Base-by-base conservation (phyloP, 1,284 basidiomycete species). In the Ceratobasidium sp. region DNA sequence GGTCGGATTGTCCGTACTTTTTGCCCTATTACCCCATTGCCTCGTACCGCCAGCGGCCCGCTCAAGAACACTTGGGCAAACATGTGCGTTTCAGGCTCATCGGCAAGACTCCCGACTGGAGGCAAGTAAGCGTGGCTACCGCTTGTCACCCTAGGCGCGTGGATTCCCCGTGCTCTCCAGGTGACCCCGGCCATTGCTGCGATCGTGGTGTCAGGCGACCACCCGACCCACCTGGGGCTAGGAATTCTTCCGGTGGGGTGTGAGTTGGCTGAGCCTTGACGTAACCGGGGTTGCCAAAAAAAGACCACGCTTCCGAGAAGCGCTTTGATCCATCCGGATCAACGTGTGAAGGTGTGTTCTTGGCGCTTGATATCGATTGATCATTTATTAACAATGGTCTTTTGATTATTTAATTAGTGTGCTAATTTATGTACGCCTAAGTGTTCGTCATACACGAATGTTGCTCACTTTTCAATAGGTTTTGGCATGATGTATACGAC, bases 281-380 rank as follows among this genome's bases (percentile, higher is more conserved):
- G 58, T 60, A 23, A 36, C 40, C 58, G 38, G 58, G 18, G 58
- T 5, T 60, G 38, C 58, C 58, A 60, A 60, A 60, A 42, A 60
- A 60, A 60, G 58, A 60, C 21, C 18, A 12, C 23, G 36, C n/a
- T 12, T 28, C 6, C 58, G 18, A 16, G 40, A 16, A 23, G 48
- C 48, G 9, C 48, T 9, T 25, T 44, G 21, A 42, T 42, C 36
- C 30, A 36, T 25, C 38, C 58, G 38, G 38, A 42, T 60, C 36
- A 60, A 53, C 25, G 4, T 53, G 51, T 53, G 23, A 11, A 14
- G 25, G 11, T 9, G 30, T 8, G 23, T 33, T 3, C 51, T 53
- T 53, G 51, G 51, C 51, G 11, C 14, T 53, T 30, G n/a, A 28
- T 53, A 23, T 18, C 11, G 4, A 53, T 53, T 28, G 25, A 53